These are phyloP conservation scores for Eucommia ulmoides DNA, from an alignment of 257 asterid species.

Conservation along the genomic window DNA sequence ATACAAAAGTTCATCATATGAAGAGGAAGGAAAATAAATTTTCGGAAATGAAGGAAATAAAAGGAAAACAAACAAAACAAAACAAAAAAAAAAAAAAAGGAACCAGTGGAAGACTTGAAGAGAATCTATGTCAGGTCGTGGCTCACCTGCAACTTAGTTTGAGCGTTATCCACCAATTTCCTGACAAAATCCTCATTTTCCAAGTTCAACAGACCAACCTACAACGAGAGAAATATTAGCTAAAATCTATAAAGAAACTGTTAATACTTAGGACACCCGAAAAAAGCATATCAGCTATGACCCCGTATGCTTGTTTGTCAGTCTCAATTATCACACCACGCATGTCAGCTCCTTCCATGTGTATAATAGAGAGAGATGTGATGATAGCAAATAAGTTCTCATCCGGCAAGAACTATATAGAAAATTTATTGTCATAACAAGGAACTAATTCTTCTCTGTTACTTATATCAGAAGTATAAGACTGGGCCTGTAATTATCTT, in stretches of 20 bases:
- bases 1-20: no score
- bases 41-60: no score
- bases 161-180: conserved; percentile 56
- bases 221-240: conserved; percentile 11
- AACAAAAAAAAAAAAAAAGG: not conserved
- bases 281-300: not conserved
- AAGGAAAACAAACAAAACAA: no score
- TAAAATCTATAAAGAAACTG: conserved; percentile 6
- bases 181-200: conserved; percentile 85
- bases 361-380: not conserved
- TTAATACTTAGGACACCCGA: not conserved
- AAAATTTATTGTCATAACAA: not conserved
- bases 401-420: not conserved
- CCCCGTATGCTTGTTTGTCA: not conserved
- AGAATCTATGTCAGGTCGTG: not conserved
- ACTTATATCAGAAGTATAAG: not conserved
- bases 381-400: not conserved
- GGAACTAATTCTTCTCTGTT: not conserved
- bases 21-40: no score
- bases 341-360: not conserved
- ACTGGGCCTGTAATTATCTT: not conserved
- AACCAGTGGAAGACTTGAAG: not conserved
- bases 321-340: not conserved
- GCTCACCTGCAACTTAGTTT: conserved; percentile 66
- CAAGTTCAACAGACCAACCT: conserved; percentile 89